Conservation (phyloP, 345 rosid species). For the Ailanthus altissimus region DNA sequence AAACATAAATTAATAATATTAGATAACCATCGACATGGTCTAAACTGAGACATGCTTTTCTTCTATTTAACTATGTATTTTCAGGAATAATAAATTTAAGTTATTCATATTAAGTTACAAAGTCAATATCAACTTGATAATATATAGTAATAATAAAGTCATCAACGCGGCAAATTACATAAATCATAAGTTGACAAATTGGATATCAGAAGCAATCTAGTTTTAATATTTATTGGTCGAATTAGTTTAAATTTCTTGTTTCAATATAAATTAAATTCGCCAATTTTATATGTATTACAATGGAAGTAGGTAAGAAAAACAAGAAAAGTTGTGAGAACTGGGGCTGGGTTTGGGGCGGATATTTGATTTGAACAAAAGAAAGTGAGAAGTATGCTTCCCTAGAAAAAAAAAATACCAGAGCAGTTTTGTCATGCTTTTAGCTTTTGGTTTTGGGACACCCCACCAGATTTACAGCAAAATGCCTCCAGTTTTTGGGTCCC, state of each 20-base stretch:
- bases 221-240: not conserved
- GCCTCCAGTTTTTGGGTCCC: constrained; percentile 9
- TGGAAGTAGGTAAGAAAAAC: constrained; percentile 14
- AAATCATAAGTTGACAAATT: constrained; percentile 14
- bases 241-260: not conserved
- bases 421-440: not conserved
- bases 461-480: not conserved
- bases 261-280: too few species aligned
- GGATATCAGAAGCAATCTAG: not conserved
- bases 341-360: too few species aligned
- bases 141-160: not conserved
- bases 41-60: not conserved
- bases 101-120: not conserved
- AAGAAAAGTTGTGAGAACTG: not conserved
- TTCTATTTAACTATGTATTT: too few species aligned
- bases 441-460: not conserved
- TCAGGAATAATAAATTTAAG: not conserved
- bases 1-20: not conserved
- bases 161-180: constrained; percentile 1
- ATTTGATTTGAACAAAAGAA: not conserved
- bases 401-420: not conserved
- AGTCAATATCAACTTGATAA: constrained; percentile 4
- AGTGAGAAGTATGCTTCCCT: not conserved
- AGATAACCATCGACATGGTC: not conserved
- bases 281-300: too few species aligned